These are phyloP conservation scores for Trypanosoma cruzi DNA, from an alignment of 208 protist species.

Conservation along the genomic window DNA sequence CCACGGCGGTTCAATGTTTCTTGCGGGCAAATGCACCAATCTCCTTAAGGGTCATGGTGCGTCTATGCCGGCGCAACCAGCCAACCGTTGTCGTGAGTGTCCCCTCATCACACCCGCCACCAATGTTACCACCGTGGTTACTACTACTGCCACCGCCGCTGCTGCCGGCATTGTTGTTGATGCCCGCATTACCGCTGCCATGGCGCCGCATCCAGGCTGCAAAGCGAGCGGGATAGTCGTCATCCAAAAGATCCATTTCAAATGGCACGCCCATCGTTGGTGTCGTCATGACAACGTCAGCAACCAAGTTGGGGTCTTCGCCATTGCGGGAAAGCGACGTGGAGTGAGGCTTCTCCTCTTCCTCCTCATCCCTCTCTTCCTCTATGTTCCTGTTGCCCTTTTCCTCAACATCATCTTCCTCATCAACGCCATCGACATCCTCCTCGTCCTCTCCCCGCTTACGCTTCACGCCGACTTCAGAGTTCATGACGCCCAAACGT, in stretches of 20 bases:
- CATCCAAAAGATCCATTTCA: constrained; percentile 63
- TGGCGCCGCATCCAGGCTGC: constrained; percentile 42
- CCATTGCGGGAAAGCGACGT: neutral
- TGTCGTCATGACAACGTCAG: neutral
- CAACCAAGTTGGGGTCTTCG: too few species aligned
- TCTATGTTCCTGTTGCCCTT: neutral
- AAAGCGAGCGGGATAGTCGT: constrained; percentile 55
- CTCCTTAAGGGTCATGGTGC: constrained; percentile 39
- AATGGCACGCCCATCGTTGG: constrained; percentile 29
- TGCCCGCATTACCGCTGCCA: neutral
- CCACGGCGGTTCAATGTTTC: constrained; percentile 10
- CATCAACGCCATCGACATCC: neutral
- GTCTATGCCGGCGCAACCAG: constrained; percentile 25
- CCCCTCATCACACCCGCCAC: constrained; percentile 27
- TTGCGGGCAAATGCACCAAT: constrained; percentile 32
- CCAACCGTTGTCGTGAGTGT: constrained; percentile 29
- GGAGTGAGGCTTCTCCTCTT: neutral
- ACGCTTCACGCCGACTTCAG: neutral
- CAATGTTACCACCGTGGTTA: neutral
- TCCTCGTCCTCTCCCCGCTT: constrained; percentile 5
- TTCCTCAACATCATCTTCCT: neutral
- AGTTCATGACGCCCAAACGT: neutral
- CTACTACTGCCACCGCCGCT: neutral
- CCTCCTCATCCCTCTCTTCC: neutral
- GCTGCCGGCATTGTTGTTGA: neutral